Percentiles rank a stretch among this genome's conserved stretches.
Evolutionary conservation across 129 eudicot genomes (phyloP).

Genomic region (Centrapalus pauciflorus): DNA sequence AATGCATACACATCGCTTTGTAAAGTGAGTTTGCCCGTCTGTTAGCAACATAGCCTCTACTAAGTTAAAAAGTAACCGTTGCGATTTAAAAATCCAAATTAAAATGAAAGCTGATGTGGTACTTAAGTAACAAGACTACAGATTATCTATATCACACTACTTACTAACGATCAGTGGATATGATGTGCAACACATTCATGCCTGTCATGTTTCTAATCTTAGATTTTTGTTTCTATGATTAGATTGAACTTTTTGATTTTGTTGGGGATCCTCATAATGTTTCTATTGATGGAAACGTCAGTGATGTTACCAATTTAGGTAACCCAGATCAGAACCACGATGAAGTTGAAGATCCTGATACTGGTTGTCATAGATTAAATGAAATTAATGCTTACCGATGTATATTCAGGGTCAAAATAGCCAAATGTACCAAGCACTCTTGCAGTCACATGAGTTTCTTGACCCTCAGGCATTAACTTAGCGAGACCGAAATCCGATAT

Average conservation of each 20-base stretch:
- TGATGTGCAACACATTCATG: too few relatives aligned
- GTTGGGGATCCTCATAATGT: not conserved
- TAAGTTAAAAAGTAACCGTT: not conserved
- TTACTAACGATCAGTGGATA: too few relatives aligned
- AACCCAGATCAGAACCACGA: not conserved
- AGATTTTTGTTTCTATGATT: not conserved
- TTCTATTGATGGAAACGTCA: not conserved
- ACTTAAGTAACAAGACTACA: not conserved
- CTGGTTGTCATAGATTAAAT: not conserved
- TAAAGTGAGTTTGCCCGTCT: conserved; percentile 94
- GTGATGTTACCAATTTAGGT: not conserved
- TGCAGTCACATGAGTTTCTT: conserved; percentile 79
- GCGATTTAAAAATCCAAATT: not conserved
- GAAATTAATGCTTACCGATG: conserved; percentile 59
- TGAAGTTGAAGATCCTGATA: conserved; percentile 4
- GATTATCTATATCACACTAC: not conserved
- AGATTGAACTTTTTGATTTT: not conserved
- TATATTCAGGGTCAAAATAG: conserved; percentile 94
- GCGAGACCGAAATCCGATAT: conserved; percentile 97
- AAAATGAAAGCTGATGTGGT: not conserved
- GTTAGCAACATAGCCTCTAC: conserved; percentile 29
- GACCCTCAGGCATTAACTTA: conserved; percentile 95
- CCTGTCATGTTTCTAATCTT: too few relatives aligned
- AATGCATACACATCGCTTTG: conserved; percentile 96
- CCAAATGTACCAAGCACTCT: conserved; percentile 97